Conservation (phyloP, 345 rosid species). For the Cardamine resedifolia region DNA sequence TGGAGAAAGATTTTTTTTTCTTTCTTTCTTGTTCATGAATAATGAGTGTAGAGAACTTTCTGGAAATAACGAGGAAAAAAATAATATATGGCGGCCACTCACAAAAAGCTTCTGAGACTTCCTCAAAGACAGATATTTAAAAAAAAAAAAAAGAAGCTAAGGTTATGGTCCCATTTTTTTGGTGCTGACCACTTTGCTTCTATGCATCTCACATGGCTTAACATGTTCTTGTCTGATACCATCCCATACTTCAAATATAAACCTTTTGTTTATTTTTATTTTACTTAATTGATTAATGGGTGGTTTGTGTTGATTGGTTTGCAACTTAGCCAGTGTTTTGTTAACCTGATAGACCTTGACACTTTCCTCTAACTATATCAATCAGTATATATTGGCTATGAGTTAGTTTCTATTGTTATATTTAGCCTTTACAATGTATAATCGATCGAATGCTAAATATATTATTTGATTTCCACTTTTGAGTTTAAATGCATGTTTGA, state of each 20-base stretch:
- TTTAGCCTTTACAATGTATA: not conserved
- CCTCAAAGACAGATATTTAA: not conserved
- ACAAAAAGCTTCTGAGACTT: conserved; percentile 10
- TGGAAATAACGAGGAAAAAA: not conserved
- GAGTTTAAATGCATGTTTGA: not conserved
- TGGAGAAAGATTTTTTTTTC: not conserved
- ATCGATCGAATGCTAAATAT: not conserved
- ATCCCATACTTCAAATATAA: conserved; percentile 16
- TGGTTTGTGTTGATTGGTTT: conserved; percentile 16
- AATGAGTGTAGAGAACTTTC: conserved; percentile 7
- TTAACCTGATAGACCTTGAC: conserved; percentile 4
- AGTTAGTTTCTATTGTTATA: not conserved
- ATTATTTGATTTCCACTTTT: not conserved
- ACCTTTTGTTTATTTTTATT: not conserved
- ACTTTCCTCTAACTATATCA: not conserved
- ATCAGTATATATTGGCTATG: not conserved
- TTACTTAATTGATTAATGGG: not conserved
- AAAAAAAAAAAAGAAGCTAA: not conserved
- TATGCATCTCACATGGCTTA: conserved; percentile 35
- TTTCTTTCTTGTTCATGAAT: not conserved
- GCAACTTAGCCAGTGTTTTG: conserved; percentile 7
- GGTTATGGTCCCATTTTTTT: conserved; percentile 26
- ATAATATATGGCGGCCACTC: conserved; percentile 1
- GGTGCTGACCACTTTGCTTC: conserved; percentile 24
- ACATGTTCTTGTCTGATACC: conserved; percentile 31